Conservation (phyloP, 768 basidiomycete genomes). For the Suillus subaureus region DNA sequence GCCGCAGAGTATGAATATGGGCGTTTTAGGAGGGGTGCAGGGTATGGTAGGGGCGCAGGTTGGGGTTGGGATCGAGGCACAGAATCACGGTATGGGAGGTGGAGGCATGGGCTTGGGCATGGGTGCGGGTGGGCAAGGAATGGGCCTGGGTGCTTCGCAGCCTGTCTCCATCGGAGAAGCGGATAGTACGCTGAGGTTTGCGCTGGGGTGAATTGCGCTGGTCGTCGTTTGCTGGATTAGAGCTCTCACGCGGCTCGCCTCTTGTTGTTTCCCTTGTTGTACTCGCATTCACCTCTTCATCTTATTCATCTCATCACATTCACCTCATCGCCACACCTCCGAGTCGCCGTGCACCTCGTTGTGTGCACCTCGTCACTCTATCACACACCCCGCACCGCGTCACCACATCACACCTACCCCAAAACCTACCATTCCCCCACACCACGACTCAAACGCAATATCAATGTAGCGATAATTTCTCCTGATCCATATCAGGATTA, state of each 20-base stretch:
- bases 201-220: constrained; percentile 25
- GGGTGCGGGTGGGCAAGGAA: background rate
- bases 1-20: constrained; percentile 1
- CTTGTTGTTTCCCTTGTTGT: background rate
- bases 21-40: background rate
- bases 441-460: background rate
- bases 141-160: constrained; percentile 12
- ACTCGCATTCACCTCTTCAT: background rate
- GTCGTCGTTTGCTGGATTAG: background rate
- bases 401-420: background rate
- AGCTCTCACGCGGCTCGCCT: background rate
- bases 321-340: background rate
- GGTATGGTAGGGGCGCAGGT: background rate
- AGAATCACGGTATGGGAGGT: background rate
- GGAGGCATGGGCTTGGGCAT: background rate
- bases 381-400: background rate
- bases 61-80: background rate
- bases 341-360: no score
- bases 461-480: constrained; percentile 10
- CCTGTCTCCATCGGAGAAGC: constrained; percentile 22
- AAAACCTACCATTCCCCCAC: background rate
- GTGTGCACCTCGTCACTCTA: background rate
- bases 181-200: constrained; percentile 33
- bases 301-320: background rate
- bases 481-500: background rate